phyloP scores from a whole-genome alignment of 2,329 filamentous ascomycete species.

The Fusarium sp. region DNA sequence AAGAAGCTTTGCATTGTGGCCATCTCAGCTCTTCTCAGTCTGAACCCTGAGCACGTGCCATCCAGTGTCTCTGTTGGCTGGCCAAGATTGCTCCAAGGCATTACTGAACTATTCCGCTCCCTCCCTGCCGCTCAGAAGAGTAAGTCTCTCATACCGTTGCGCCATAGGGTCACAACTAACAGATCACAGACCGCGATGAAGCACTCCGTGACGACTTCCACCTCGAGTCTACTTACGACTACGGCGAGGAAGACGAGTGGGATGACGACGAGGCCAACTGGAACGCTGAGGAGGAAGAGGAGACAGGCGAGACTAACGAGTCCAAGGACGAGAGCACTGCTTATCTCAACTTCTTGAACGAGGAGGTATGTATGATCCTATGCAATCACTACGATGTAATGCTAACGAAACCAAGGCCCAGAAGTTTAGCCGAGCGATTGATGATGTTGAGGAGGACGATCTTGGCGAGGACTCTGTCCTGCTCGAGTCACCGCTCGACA shows the following conservation, averaged over 20 bases:
- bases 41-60: slow-evolving; percentile 84
- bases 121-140: slow-evolving; percentile 87
- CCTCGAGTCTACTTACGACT: slow-evolving; percentile 70
- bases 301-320: slow-evolving; percentile 71
- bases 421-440: slow-evolving; percentile 78
- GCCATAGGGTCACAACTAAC: slow-evolving; percentile 36
- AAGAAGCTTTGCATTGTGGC: slow-evolving; percentile 98
- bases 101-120: slow-evolving; percentile 91
- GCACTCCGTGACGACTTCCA: slow-evolving; percentile 88
- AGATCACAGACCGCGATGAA: slow-evolving; percentile 80
- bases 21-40: slow-evolving; percentile 83
- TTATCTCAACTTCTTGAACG: slow-evolving; percentile 94
- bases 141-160: slow-evolving; percentile 53
- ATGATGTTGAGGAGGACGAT: slow-evolving; percentile 82
- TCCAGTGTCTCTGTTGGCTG: slow-evolving; percentile 94
- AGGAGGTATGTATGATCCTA: slow-evolving; percentile 69
- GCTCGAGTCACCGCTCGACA: slow-evolving; percentile 93
- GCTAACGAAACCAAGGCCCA: slow-evolving; percentile 68
- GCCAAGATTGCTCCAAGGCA: slow-evolving; percentile 88
- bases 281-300: slow-evolving; percentile 77
- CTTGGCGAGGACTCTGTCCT: slow-evolving; percentile 92
- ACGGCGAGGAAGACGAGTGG: slow-evolving; percentile 81
- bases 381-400: background rate
- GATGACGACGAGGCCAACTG: slow-evolving; percentile 84
- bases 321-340: slow-evolving; percentile 90